phyloP scores from a whole-genome alignment of 176 grass and related monocot genomes.

The Zizania latifolia region DNA sequence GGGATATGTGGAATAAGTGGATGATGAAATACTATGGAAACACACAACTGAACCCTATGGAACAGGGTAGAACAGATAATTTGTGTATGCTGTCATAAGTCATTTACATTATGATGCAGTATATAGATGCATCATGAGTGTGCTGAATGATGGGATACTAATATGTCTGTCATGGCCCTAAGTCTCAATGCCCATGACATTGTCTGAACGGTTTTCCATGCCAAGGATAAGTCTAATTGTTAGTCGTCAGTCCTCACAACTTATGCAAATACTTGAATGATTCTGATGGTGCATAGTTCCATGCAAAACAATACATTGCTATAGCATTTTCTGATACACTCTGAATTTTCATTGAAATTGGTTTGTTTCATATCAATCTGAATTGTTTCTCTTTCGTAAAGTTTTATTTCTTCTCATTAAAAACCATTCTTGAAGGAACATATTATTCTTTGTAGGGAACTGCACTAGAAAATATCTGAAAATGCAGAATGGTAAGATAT shows the following conservation, averaged over 20 bases:
- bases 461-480: not conserved
- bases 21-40: not conserved
- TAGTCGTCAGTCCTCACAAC: not conserved
- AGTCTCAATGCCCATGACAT: too few relatives aligned
- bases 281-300: not conserved
- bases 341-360: not conserved
- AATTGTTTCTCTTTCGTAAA: not conserved
- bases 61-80: not conserved
- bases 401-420: not conserved
- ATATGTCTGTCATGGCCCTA: too few relatives aligned
- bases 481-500: not conserved
- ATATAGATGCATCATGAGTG: not conserved
- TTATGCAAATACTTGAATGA: not conserved
- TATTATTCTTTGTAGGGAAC: not conserved
- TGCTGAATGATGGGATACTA: not conserved
- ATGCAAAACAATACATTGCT: not conserved
- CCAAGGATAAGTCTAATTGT: not conserved
- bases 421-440: not conserved
- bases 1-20: not conserved
- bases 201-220: not conserved
- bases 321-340: not conserved
- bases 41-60: not conserved
- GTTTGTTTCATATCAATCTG: constrained; percentile 12
- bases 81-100: not conserved
- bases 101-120: not conserved